Base-by-base conservation (phyloP, 805 yeast genomes). In the Saccharomycopsis sp. region DNA sequence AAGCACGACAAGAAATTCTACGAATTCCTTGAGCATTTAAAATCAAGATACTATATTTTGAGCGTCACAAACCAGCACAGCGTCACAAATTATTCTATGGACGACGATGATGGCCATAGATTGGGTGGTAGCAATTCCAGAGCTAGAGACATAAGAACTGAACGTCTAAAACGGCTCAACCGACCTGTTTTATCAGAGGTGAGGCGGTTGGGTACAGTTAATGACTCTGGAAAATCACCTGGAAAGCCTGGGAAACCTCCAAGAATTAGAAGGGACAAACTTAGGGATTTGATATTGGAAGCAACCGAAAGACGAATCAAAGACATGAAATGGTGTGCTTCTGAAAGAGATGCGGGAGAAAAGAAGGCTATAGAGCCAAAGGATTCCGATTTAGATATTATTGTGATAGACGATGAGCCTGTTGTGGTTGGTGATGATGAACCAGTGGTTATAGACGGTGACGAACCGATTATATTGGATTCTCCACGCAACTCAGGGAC, bases 1-100 rank as follows among this genome's bases (percentile, higher is more conserved):
- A 87, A 96, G 0, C 98, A 92, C 67, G 86, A 92, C 72, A 79
- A 72, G 1, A 71, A 71, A 59, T 92, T 92, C 67, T 89, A 89
- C 67, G 72, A 73, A 54, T 77, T 78, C 54, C 69, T 90, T 62
- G 92, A 87, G 56, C 82, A 79, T 59, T 73, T 87, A 47, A 80
- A 79, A 57, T 73, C 72, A 3, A 72, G 86, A 64, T 82, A 72
- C 66, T 70, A 75, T 51, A 71, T 73, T 7, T 66, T 78, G 50
- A 78, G 76, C 62, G 59, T 71, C 46, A 71, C 73, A 29, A 77
- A 79, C 0, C 74, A 81, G 3, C 73, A 73, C 41, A 64, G 66
- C 1, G 73, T 75, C 1, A 76, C 79, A 15, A 80, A 79, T 7
- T 82, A 79, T 62, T 70, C 79, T 7, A 77, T 84, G 55, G 75